phyloP scores from a whole-genome alignment of 225 moss, liverwort and hornwort genomes.

The Anthoceros angustus region DNA sequence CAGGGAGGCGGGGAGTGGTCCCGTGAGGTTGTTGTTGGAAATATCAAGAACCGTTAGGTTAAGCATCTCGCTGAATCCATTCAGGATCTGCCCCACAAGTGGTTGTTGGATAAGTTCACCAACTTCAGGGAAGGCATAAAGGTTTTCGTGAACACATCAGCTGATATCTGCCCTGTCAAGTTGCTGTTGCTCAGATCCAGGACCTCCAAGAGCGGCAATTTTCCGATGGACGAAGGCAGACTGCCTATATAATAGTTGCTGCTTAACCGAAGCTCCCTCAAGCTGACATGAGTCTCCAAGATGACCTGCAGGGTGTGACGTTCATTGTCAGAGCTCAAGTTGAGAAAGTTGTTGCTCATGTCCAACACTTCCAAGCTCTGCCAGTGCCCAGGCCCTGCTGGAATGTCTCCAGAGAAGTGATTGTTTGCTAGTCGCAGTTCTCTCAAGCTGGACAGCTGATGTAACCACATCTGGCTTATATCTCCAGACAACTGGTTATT shows the following conservation, averaged over 20 bases:
- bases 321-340: neutral
- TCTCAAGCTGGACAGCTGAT: neutral
- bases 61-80: neutral
- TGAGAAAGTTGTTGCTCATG: neutral
- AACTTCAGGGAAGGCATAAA: neutral
- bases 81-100: neutral
- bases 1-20: neutral
- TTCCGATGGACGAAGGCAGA: neutral
- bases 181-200: constrained; percentile 1
- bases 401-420: neutral
- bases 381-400: neutral
- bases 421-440: neutral
- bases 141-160: neutral
- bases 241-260: neutral
- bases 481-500: too few relatives aligned
- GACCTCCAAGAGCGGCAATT: neutral
- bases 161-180: neutral
- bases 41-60: neutral
- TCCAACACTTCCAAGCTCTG: neutral
- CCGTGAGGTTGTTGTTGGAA: neutral
- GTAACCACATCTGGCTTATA: neutral
- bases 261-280: constrained; percentile 1
- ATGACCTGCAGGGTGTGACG: neutral
- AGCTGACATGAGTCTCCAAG: neutral
- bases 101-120: constrained; percentile 2